These are phyloP conservation scores for Stellera chamaejasme DNA, from an alignment of 345 rosid species.

Conservation along the genomic window DNA sequence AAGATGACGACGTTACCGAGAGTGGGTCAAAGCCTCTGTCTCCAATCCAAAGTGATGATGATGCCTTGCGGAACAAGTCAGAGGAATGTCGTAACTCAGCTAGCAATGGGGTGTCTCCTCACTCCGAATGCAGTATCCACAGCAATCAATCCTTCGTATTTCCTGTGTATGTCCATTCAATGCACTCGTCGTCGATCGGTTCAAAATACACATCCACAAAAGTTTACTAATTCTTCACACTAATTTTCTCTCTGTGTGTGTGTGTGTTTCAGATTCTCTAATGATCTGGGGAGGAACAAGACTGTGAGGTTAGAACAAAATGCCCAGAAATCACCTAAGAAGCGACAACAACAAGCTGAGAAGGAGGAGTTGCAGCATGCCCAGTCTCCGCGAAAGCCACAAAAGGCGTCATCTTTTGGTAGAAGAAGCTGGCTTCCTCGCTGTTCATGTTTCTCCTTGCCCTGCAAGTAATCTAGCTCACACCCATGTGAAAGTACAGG, in stretches of 20 bases:
- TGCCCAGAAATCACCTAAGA: slow-evolving; percentile 3
- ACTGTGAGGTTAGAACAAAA: slow-evolving; percentile 7
- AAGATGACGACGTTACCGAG: neutral
- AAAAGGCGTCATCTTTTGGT: slow-evolving; percentile 5
- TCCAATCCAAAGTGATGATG: slow-evolving; percentile 7
- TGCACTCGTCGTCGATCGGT: too few relatives aligned
- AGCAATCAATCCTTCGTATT: slow-evolving; percentile 63
- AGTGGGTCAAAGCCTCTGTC: neutral
- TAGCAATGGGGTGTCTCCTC: slow-evolving; percentile 19
- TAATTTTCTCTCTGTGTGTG: neutral
- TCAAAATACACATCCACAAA: too few relatives aligned
- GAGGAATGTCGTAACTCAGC: slow-evolving; percentile 8
- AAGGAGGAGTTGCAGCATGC: slow-evolving; percentile 11
- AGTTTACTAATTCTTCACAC: neutral
- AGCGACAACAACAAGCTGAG: slow-evolving; percentile 6
- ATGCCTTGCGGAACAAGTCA: slow-evolving; percentile 11
- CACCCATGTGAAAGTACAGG: neutral
- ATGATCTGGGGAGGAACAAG: slow-evolving; percentile 15
- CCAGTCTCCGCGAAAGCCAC: slow-evolving; percentile 11
- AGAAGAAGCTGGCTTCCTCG: slow-evolving; percentile 43
- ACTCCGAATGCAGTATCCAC: slow-evolving; percentile 28
- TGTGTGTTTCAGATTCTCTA: slow-evolving; percentile 26
- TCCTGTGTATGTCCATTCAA: slow-evolving; percentile 42
- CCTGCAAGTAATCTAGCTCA: neutral
- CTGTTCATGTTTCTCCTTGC: slow-evolving; percentile 34